Evolutionary conservation across 805 yeast genomes (phyloP).

Genomic region (Hyphopichia homilentoma): DNA sequence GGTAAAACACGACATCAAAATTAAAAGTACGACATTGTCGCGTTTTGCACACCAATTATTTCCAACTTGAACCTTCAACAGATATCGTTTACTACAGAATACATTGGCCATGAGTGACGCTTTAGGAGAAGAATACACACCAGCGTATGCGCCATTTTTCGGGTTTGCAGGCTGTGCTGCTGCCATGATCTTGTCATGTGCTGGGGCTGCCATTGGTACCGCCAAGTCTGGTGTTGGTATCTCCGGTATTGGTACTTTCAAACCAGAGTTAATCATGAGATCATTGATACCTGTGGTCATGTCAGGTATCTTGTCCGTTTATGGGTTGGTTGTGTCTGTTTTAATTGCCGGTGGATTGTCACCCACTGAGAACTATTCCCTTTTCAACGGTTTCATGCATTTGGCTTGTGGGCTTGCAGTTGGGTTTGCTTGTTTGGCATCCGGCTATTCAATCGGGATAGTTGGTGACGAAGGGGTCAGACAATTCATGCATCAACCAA

Average conservation of each 20-base stretch:
- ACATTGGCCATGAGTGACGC: constrained; percentile 9
- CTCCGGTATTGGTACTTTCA: constrained; percentile 95
- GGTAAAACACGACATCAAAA: too few species aligned
- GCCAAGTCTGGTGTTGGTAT: constrained; percentile 99
- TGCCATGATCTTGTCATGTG: constrained; percentile 85
- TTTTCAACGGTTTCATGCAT: constrained; percentile 98
- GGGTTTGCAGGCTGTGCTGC: constrained; percentile 97
- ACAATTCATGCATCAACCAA: constrained; percentile 81
- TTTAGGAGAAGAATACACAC: constrained; percentile 63
- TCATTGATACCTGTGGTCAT: constrained; percentile 95
- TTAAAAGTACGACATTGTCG: too few species aligned
- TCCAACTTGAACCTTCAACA: too few species aligned
- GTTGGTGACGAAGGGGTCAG: constrained; percentile 94
- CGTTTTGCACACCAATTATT: too few species aligned
- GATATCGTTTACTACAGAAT: too few species aligned
- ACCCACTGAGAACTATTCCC: constrained; percentile 74
- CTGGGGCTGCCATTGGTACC: constrained; percentile 99
- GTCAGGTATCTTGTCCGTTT: constrained; percentile 96
- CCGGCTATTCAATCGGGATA: constrained; percentile 94
- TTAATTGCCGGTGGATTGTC: constrained; percentile 87
- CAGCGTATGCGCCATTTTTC: constrained; percentile 93
- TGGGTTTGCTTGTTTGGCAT: constrained; percentile 93
- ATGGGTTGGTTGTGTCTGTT: constrained; percentile 95
- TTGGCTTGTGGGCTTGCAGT: constrained; percentile 93
- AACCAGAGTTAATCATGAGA: constrained; percentile 95